phyloP scores from a whole-genome alignment of 345 rosid species.

The Pistacia integerrima region DNA sequence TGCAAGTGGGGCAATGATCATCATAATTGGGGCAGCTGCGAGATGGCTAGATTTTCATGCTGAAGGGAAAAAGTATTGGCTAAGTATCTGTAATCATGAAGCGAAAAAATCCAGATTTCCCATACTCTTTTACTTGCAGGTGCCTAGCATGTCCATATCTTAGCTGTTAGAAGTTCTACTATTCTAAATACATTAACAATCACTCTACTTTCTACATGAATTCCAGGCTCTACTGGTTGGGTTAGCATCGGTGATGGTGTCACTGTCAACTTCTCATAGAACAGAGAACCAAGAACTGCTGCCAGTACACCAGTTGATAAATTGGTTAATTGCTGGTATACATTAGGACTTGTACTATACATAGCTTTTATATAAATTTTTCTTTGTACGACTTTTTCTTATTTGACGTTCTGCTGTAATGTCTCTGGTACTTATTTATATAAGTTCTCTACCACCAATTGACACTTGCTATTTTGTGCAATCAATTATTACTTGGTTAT shows the following conservation, averaged over 20 bases:
- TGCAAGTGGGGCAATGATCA: conserved; percentile 75
- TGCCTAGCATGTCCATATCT: conserved; percentile 23
- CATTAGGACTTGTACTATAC: conserved; percentile 8
- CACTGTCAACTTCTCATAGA: conserved; percentile 77
- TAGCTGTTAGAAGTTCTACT: conserved; percentile 10
- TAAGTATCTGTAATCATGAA: conserved; percentile 55
- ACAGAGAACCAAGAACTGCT: conserved; percentile 85
- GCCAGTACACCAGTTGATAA: conserved; percentile 73
- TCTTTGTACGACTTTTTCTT: not conserved
- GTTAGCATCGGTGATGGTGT: conserved; percentile 76
- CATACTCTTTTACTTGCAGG: conserved; percentile 74
- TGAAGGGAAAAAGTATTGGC: conserved; percentile 76
- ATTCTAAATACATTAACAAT: conserved; percentile 1
- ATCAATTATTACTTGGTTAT: not conserved
- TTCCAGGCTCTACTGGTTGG: conserved; percentile 77
- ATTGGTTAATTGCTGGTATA: conserved; percentile 82
- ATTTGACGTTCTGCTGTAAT: not conserved
- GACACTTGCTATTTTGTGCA: not conserved
- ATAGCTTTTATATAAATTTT: not conserved
- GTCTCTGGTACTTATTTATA: not conserved
- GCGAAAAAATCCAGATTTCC: conserved; percentile 48
- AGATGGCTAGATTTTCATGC: conserved; percentile 73
- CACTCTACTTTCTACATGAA: conserved; percentile 23
- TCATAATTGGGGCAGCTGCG: conserved; percentile 63
- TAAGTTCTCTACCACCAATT: not conserved